Evolutionary conservation across 202 grass and related monocot genomes (phyloP).

Genomic region (Panicum hallii): DNA sequence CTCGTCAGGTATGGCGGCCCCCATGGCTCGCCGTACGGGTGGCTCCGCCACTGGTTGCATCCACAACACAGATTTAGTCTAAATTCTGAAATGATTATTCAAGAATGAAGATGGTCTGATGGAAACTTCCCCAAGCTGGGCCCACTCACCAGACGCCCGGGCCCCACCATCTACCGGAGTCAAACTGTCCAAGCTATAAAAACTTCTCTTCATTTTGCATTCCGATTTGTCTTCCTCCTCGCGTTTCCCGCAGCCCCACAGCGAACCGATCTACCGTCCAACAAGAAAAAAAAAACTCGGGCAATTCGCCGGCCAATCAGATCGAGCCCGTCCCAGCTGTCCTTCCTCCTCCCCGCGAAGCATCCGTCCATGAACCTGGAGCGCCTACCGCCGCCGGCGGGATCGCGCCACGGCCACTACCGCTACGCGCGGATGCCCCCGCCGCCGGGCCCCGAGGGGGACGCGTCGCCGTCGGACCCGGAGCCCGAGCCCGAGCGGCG

Average conservation of each 20-base stretch:
- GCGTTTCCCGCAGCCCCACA: slow-evolving; percentile 32
- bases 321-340: slow-evolving; percentile 43
- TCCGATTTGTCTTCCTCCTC: not conserved
- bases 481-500: slow-evolving; percentile 46
- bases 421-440: slow-evolving; percentile 51
- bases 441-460: not conserved
- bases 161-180: not conserved
- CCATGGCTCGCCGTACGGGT: too few relatives aligned
- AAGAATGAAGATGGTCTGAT: too few relatives aligned
- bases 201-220: not conserved
- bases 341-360: slow-evolving; percentile 26
- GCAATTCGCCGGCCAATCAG: slow-evolving; percentile 42
- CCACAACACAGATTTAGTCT: too few relatives aligned
- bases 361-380: slow-evolving; percentile 56
- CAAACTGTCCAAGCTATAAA: not conserved
- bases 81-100: too few relatives aligned
- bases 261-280: not conserved
- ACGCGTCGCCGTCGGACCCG: slow-evolving; percentile 9
- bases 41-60: too few relatives aligned
- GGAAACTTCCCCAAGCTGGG: too few relatives aligned
- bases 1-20: too few relatives aligned
- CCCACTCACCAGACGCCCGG: too few relatives aligned
- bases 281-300: not conserved
- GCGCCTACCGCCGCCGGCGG: slow-evolving; percentile 47
- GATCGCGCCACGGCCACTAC: slow-evolving; percentile 37